Base-by-base conservation (phyloP, 495 filamentous ascomycete genomes). In the Penicillium cosmopolitanum region DNA sequence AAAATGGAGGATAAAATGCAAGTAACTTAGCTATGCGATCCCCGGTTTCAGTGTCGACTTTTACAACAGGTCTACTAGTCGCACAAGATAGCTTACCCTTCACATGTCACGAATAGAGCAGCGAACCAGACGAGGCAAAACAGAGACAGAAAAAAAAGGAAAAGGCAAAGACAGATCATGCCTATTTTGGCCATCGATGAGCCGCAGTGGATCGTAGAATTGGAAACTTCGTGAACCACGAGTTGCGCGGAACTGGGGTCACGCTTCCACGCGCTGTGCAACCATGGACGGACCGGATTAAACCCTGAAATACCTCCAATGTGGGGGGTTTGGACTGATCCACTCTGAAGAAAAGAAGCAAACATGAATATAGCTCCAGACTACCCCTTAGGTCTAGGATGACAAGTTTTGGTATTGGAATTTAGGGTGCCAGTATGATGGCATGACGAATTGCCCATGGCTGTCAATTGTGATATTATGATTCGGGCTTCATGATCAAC, bases 201-300 rank as follows among this genome's bases (percentile, higher is more conserved):
- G 64, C 51, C 55, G 51, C 57, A 55, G 62, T 67, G 34, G 50
- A 54, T 57, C 43, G 48, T 47, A 51, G 21, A 28, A 21, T 66
- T 62, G 34, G 11, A 31, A 70, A 62, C 44, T 60, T 16, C 48
- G 50, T 63, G 58, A 51, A 56, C 60, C 55, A 67, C 64, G 56
- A 69, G 59, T 65, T 57, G 62, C 62, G 64, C 61, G 66, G 64
- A 69, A 71, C 66, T 52, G 55, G 64, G 57, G 58, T 66, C 25
- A 35, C 58, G 62, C 57, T 69, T 65, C 68, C 64, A 67, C 57
- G 58, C 63, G 64, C 44, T 55, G 66, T 64, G 63, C 53, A 60
- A 66, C 63, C 54, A 31, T 35, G 25, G 15, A 31, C 35, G 40
- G 23, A 28, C 46, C 54, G 38, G 28, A 51, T 52, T 52, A 35